Percentiles rank a stretch among this genome's conserved stretches.
phyloP scores from a whole-genome alignment of 345 rosid species.

The Geranium brycei region DNA sequence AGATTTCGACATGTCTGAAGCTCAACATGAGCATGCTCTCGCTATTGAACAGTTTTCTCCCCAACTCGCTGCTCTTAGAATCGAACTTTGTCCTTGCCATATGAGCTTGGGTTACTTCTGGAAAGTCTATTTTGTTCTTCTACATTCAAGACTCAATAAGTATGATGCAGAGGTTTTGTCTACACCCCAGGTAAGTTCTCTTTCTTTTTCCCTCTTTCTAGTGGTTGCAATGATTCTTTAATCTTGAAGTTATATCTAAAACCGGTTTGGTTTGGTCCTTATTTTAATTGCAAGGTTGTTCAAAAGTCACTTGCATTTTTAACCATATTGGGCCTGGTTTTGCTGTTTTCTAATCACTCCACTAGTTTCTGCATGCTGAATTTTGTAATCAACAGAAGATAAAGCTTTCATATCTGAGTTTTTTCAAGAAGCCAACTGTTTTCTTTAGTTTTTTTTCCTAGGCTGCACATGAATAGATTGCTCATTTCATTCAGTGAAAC shows the following conservation, averaged over 20 bases:
- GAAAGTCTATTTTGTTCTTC: slow-evolving; percentile 93
- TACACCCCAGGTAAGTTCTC: slow-evolving; percentile 56
- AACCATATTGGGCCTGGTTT: too few species aligned
- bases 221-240: background rate
- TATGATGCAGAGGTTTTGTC: slow-evolving; percentile 66
- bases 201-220: background rate
- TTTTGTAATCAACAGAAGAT: background rate
- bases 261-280: background rate
- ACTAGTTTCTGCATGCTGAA: too few species aligned
- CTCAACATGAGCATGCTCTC: slow-evolving; percentile 66
- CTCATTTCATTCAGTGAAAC: too few species aligned
- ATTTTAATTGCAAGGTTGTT: background rate
- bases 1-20: slow-evolving; percentile 81
- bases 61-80: slow-evolving; percentile 61
- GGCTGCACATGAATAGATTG: too few species aligned
- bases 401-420: background rate
- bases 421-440: background rate
- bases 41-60: slow-evolving; percentile 65
- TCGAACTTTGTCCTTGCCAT: slow-evolving; percentile 82
- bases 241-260: background rate
- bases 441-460: too few species aligned
- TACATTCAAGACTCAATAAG: slow-evolving; percentile 76
- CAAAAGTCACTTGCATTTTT: too few species aligned
- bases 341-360: too few species aligned
- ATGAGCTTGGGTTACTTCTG: slow-evolving; percentile 87